phyloP scores from a whole-genome alignment of 2,329 filamentous ascomycete species.

The Zymoseptoria brevis region DNA sequence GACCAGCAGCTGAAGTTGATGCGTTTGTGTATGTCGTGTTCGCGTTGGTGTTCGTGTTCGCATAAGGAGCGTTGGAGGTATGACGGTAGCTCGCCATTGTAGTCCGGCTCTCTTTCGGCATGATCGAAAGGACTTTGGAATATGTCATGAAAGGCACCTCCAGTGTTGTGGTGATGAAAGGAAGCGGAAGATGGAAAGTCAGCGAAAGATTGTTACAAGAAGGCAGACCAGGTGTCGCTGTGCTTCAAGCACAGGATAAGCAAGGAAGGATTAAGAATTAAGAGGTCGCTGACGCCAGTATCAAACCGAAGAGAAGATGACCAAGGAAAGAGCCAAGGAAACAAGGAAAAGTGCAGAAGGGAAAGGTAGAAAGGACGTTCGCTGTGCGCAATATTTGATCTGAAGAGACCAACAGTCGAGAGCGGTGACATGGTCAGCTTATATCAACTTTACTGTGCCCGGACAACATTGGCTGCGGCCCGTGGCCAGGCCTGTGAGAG shows the following conservation, averaged over 20 bases:
- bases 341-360: constrained; percentile 20
- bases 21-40: constrained; percentile 8
- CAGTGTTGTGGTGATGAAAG: constrained; percentile 3
- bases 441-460: constrained; percentile 9
- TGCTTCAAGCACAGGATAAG: constrained; percentile 17
- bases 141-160: constrained; percentile 20
- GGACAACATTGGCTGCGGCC: neutral
- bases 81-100: constrained; percentile 17
- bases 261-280: constrained; percentile 15
- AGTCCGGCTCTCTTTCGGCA: constrained; percentile 39
- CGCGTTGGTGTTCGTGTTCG: neutral
- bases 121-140: constrained; percentile 27
- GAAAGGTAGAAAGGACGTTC: neutral
- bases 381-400: constrained; percentile 1
- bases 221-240: constrained; percentile 8
- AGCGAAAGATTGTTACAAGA: too few species aligned
- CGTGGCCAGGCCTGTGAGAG: constrained; percentile 4
- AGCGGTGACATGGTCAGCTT: constrained; percentile 11
- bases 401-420: neutral
- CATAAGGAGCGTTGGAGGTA: constrained; percentile 28
- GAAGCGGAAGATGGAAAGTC: too few species aligned
- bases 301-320: constrained; percentile 24
- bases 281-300: constrained; percentile 18
- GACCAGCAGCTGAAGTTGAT: constrained; percentile 25
- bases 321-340: constrained; percentile 26